Percentiles rank a stretch among this genome's conserved stretches.
phyloP scores from a whole-genome alignment of 2,329 filamentous ascomycete genomes.

The Pseudogymnoascus sp. region DNA sequence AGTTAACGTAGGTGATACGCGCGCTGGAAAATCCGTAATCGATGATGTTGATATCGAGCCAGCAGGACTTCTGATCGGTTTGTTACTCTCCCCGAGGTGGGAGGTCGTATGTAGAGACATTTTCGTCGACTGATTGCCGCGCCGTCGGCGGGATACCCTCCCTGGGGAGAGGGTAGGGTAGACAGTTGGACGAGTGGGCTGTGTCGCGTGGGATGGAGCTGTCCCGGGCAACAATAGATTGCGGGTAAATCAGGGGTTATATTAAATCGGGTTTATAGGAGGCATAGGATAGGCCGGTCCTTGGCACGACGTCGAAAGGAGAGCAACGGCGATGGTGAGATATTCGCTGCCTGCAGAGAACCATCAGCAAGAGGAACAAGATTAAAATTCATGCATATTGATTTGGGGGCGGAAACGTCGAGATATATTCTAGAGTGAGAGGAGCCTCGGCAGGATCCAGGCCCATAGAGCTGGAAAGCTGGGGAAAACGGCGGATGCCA shows the following conservation, averaged over 20 bases:
- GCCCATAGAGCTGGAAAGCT: background rate
- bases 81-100: background rate
- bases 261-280: background rate
- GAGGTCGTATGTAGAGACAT: slow-evolving; percentile 1
- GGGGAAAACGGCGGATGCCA: background rate
- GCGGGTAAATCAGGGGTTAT: background rate
- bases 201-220: slow-evolving; percentile 7
- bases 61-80: background rate
- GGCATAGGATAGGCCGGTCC: background rate
- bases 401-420: background rate
- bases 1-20: slow-evolving; percentile 30
- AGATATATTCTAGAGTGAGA: background rate
- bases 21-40: background rate
- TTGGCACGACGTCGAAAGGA: background rate
- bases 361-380: background rate
- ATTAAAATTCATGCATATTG: background rate
- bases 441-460: background rate
- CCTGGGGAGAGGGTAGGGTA: background rate
- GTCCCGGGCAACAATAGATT: slow-evolving; percentile 4
- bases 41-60: background rate
- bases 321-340: background rate
- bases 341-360: slow-evolving; percentile 3
- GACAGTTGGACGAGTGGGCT: background rate
- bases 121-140: background rate
- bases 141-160: background rate